Evolutionary conservation across 2,329 filamentous ascomycete genomes (phyloP), one percentile per base, ranked within the genome.

Genomic region (Falciphora oryzae): DNA sequence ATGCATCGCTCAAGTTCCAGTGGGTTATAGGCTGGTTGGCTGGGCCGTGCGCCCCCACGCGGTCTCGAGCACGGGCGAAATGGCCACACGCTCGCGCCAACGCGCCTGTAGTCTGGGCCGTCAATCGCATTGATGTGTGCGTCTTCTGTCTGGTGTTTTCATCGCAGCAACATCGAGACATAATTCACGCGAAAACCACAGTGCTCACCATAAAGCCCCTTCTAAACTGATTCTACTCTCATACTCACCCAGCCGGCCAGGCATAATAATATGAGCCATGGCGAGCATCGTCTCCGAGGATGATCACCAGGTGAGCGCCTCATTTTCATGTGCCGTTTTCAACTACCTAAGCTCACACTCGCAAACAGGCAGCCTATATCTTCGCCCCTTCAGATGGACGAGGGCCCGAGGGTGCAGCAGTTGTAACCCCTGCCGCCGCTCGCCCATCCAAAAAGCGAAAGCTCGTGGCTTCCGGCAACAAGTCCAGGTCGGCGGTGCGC

Each of bases 381-480:
- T 63, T 63, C n/a, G n/a, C 53, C 28, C 62, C 86, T 65, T 75
- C 57, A 16, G 62, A 27, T 29, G 63, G 59, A 27, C 32, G 50
- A 18, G 58, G 18, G 28, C 27, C n/a, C 13, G 18, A 50, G 44
- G n/a, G 29, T 25, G 10, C 29, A 28, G 57, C 64, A 11, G 32
- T 31, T 44, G 31, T 31, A 57, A 57, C 27, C 58, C 29, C 22
- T 28, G 59, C 58, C 11, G 59, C 68, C 38, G 64, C 68, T 62
- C 80, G 83, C 56, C 82, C 85, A 32, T 71, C 80, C 50, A 90
- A 90, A 73, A 80, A 83, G 65, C 81, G 86, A 64, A 86, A 82
- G 71, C 76, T 85, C 10, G 81, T 25, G 18, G 18, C 44, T 22
- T 53, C 44, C n/a, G 44, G 44, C 44, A 53, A 4, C 44, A 53